phyloP scores from a whole-genome alignment of 2,329 filamentous ascomycete species.

The Arthrobotrys sinensis region DNA sequence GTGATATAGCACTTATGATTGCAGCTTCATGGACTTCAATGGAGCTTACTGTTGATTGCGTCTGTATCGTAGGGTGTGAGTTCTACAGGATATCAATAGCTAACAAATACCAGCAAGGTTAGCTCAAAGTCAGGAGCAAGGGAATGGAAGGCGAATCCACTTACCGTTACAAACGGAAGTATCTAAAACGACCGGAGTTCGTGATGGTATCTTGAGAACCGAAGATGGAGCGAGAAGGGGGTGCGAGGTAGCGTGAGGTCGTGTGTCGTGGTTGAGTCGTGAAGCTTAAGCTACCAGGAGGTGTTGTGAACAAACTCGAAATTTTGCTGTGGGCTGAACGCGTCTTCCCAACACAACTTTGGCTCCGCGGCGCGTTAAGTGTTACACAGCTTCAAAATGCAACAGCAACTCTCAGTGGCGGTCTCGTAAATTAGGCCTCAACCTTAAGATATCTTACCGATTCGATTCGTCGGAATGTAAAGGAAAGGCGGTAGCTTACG shows the following conservation, averaged over 20 bases:
- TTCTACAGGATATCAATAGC: background rate
- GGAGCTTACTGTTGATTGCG: slow-evolving; percentile 51
- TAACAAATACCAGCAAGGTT: slow-evolving; percentile 16
- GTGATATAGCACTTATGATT: background rate
- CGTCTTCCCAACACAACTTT: slow-evolving; percentile 40
- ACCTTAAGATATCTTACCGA: no score
- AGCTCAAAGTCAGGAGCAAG: background rate
- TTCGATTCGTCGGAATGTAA: no score
- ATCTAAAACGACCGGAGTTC: background rate
- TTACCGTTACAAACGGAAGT: slow-evolving; percentile 8
- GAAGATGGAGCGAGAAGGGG: slow-evolving; percentile 16
- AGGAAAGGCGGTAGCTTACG: no score
- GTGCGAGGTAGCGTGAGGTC: slow-evolving; percentile 42
- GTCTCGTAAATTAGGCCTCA: no score
- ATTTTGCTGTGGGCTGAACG: slow-evolving; percentile 51
- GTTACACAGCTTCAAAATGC: slow-evolving; percentile 21
- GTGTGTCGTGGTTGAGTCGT: slow-evolving; percentile 42
- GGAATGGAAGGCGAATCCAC: background rate
- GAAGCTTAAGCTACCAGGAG: slow-evolving; percentile 37
- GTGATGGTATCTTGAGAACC: background rate
- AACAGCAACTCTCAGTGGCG: slow-evolving; percentile 9
- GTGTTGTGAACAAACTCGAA: slow-evolving; percentile 39
- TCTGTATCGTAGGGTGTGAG: slow-evolving; percentile 20
- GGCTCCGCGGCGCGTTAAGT: slow-evolving; percentile 42
- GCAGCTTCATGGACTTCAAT: slow-evolving; percentile 29